These are phyloP conservation scores for Dalbergia oliveri DNA, from an alignment of 306 rosid species.

Conservation along the genomic window DNA sequence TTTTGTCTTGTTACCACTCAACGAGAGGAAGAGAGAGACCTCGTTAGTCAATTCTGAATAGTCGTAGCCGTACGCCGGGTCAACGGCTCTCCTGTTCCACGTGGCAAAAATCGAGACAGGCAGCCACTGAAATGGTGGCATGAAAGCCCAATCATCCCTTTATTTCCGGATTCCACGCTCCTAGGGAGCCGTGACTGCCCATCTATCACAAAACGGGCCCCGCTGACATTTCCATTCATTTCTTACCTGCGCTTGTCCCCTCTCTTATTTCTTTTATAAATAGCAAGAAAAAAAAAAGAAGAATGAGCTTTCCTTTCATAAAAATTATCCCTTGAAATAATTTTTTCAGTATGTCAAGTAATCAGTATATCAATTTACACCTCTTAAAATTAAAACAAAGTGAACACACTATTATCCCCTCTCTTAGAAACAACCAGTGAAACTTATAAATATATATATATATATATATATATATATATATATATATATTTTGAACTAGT, in stretches of 20 bases:
- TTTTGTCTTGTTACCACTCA: not conserved
- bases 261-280: no score
- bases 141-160: not conserved
- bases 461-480: no score
- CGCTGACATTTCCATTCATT: constrained; percentile 14
- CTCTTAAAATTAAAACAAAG: no score
- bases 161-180: constrained; percentile 29
- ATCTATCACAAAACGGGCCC: not conserved
- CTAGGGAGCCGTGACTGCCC: constrained; percentile 31
- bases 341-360: no score
- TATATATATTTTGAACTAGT: no score
- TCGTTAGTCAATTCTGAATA: not conserved
- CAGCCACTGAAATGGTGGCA: constrained; percentile 13
- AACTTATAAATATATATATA: no score
- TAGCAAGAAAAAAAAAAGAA: no score
- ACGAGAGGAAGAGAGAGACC: not conserved
- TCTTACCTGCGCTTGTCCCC: constrained; percentile 7
- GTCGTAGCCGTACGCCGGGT: constrained; percentile 9
- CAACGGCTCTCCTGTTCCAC: constrained; percentile 40
- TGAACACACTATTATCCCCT: no score
- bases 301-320: no score
- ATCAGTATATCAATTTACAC: no score
- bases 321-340: no score
- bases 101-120: constrained; percentile 30
- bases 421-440: no score